These are phyloP conservation scores for Odontarrhena argentea DNA, from an alignment of 345 rosid genomes.

Conservation along the genomic window DNA sequence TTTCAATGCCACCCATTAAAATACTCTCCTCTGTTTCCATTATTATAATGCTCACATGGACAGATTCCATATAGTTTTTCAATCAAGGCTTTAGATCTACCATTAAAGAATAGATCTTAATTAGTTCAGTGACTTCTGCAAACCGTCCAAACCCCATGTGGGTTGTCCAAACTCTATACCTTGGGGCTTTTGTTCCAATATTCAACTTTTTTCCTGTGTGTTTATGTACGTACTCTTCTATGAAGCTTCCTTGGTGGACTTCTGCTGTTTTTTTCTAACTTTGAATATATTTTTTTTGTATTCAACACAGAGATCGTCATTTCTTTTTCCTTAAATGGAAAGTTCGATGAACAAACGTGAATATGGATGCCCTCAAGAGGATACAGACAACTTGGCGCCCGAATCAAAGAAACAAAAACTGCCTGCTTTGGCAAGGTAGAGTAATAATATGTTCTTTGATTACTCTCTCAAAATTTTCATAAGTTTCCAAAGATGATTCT, in stretches of 20 bases:
- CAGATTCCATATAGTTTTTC: conserved; percentile 39
- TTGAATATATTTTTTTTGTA: conserved; percentile 39
- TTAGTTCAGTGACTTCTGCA: conserved; percentile 45
- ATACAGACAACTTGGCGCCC: conserved; percentile 49
- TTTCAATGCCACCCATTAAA: conserved; percentile 35
- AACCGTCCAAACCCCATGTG: conserved; percentile 47
- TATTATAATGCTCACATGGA: conserved; percentile 42
- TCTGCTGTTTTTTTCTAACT: conserved; percentile 31
- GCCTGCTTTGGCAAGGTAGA: conserved; percentile 80
- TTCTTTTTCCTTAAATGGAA: conserved; percentile 57
- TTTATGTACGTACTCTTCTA: conserved; percentile 39
- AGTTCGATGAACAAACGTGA: conserved; percentile 67
- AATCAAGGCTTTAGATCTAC: conserved; percentile 40
- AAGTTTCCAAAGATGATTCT: conserved; percentile 1
- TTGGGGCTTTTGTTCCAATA: conserved; percentile 33
- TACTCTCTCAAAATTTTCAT: conserved; percentile 3
- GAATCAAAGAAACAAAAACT: conserved; percentile 73
- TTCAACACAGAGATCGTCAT: conserved; percentile 3
- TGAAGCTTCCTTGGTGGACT: conserved; percentile 47
- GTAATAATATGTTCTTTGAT: conserved; percentile 37
- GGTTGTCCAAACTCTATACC: conserved; percentile 36
- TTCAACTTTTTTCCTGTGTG: conserved; percentile 32
- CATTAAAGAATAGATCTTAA: conserved; percentile 44
- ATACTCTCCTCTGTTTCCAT: conserved; percentile 32
- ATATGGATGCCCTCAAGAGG: conserved; percentile 54